A percentile compares a stretch with the other conserved stretches of the same genome.
Conservation (phyloP, 108 stramenopile genomes). For the Ochromonas danica region DNA sequence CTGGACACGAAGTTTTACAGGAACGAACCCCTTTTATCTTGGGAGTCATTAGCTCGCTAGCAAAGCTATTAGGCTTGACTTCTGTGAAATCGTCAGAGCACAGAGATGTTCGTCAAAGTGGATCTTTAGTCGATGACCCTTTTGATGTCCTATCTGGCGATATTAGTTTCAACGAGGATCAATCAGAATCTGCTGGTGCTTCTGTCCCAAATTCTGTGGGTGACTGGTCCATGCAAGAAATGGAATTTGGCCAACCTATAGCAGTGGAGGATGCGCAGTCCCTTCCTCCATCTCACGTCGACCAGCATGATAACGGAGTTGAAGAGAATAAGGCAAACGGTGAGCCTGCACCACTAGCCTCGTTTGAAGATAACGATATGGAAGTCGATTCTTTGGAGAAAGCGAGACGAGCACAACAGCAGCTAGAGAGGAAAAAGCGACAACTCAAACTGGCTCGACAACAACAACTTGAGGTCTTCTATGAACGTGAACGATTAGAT, state of each 20-base stretch:
- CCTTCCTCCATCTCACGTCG: too few species aligned
- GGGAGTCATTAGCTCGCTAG: background rate
- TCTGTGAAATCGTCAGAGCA: background rate
- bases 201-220: too few species aligned
- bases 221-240: too few species aligned
- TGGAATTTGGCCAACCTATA: too few species aligned
- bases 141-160: background rate
- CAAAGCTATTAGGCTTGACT: background rate
- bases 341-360: too few species aligned
- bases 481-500: background rate
- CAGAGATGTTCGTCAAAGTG: background rate
- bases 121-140: background rate
- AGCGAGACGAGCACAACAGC: background rate
- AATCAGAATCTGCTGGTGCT: too few species aligned
- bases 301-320: too few species aligned
- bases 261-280: too few species aligned
- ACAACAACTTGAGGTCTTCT: background rate
- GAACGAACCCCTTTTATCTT: conserved; percentile 26
- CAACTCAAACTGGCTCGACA: background rate
- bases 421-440: conserved; percentile 6
- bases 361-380: too few species aligned
- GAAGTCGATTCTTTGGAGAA: too few species aligned
- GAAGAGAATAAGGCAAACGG: too few species aligned
- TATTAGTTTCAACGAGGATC: too few species aligned
- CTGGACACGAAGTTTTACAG: conserved; percentile 32